Evolutionary conservation across 2,329 filamentous ascomycete species (phyloP), one percentile per base, ranked within the genome.

Genomic region (Malbranchea zuffiana): DNA sequence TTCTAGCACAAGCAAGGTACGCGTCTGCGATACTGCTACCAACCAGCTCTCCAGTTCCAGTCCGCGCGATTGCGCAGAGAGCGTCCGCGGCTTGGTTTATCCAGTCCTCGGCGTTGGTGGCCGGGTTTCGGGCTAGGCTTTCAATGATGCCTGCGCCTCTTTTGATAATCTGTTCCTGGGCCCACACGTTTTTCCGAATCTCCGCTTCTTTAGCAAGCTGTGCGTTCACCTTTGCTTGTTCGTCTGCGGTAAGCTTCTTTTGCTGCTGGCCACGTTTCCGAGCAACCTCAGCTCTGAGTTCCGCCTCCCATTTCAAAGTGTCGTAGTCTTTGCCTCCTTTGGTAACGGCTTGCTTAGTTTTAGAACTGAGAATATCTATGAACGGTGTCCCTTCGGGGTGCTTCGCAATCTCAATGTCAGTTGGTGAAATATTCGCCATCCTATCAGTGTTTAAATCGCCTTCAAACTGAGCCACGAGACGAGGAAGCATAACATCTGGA

Each of bases 251-350:
- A 6, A 96, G 74, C 61, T 95, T 98, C 65, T 86, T 88, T 50
- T 85, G 77, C 42, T 82, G 75, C 30, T 63, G 58, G 1, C 88
- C 88, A 59, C 88, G 94, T 67, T 96, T 98, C 54, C 83, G 72
- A n/a, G 87, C 86, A 26, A 98, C 63, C 50, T 95, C 85, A 25
- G 76, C 72, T 40, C 87, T 73, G 5, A 98, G 69, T 46, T 98
- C 90, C 56, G 88, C 82, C 60, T 98, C 90, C 90, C 92, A 98
- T 60, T 94, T 95, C 26, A 95, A 62, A 1, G 85, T 92, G 50
- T 98, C 85, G 50, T 95, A 94, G 55, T 96, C 90, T 57, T 93
- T 95, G 32, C 76, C 80, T 51, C 85, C 94, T 63, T 94, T 96
- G 61, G 86, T 80, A 3, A 85, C 77, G 2, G 80, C 64, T 24